A percentile compares a stretch with the other conserved stretches of the same genome.
Evolutionary conservation across 2,329 filamentous ascomycete genomes (phyloP).

Genomic region (Didymella lethalis): DNA sequence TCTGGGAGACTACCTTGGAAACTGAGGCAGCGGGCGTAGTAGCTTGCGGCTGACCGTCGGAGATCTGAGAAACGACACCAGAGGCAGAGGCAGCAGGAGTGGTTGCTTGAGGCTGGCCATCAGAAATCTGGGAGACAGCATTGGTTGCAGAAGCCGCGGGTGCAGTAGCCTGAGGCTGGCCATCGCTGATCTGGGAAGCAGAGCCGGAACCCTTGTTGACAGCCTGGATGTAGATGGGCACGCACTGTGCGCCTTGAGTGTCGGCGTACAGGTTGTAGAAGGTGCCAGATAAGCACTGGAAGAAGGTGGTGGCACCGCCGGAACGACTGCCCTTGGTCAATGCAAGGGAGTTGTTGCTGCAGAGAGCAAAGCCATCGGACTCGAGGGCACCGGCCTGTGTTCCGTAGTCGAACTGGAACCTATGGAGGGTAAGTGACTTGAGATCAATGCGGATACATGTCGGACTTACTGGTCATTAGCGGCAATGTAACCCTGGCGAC

Average conservation of each 20-base stretch:
- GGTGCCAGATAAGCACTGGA: slow-evolving; percentile 74
- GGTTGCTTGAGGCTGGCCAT: slow-evolving; percentile 35
- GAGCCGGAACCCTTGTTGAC: slow-evolving; percentile 23
- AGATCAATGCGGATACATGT: background rate
- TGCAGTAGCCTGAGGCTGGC: slow-evolving; percentile 32
- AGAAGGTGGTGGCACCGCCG: slow-evolving; percentile 69
- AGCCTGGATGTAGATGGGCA: slow-evolving; percentile 47
- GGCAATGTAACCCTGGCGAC: slow-evolving; percentile 79
- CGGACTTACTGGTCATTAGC: slow-evolving; percentile 70
- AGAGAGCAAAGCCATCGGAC: slow-evolving; percentile 76
- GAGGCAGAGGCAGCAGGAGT: slow-evolving; percentile 14
- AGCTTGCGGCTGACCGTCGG: slow-evolving; percentile 40
- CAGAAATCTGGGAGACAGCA: slow-evolving; percentile 29
- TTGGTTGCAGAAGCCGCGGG: slow-evolving; percentile 14
- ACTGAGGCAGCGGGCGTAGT: slow-evolving; percentile 16
- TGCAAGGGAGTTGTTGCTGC: slow-evolving; percentile 72
- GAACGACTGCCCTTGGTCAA: slow-evolving; percentile 58
- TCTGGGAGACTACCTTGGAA: slow-evolving; percentile 29
- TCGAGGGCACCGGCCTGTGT: slow-evolving; percentile 73
- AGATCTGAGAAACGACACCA: slow-evolving; percentile 36
- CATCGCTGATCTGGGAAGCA: slow-evolving; percentile 35
- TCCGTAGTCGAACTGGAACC: slow-evolving; percentile 53
- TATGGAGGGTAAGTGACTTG: slow-evolving; percentile 20
- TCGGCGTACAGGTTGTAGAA: slow-evolving; percentile 88
- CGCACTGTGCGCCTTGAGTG: slow-evolving; percentile 73